Conservation (phyloP, 2,329 filamentous ascomycete species). For the Hypoxylon sp. region DNA sequence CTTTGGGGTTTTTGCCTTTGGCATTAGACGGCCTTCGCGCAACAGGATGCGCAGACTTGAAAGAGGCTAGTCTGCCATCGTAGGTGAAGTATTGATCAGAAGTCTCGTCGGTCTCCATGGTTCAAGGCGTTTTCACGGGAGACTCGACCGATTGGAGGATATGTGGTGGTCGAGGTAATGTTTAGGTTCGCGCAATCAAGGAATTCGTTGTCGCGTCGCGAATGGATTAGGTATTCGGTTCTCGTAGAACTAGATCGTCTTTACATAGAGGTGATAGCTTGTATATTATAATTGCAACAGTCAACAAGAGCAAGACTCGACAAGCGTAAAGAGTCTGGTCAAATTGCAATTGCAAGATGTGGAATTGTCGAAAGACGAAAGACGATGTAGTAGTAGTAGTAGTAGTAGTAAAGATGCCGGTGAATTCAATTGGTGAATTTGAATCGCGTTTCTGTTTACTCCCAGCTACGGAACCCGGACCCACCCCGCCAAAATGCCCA, state of each 20-base stretch:
- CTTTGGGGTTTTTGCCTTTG: slow-evolving; percentile 65
- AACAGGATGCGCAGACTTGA: slow-evolving; percentile 69
- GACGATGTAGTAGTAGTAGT: slow-evolving; percentile 5
- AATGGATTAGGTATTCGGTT: neutral
- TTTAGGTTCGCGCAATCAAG: neutral
- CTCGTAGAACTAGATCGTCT: no score
- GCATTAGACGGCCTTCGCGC: slow-evolving; percentile 76
- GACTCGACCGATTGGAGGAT: neutral
- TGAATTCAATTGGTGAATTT: slow-evolving; percentile 38
- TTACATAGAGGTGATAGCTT: no score
- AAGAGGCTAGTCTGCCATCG: slow-evolving; percentile 82
- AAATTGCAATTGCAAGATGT: slow-evolving; percentile 4
- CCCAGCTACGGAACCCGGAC: slow-evolving; percentile 26
- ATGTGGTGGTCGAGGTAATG: slow-evolving; percentile 9
- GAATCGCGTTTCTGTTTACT: slow-evolving; percentile 46
- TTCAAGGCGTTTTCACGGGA: slow-evolving; percentile 6
- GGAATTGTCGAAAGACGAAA: slow-evolving; percentile 10
- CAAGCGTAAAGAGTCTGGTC: neutral
- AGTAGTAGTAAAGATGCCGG: no score
- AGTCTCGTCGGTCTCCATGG: slow-evolving; percentile 47
- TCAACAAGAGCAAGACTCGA: no score
- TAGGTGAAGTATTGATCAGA: slow-evolving; percentile 67
- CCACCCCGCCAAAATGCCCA: no score
- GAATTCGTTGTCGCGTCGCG: slow-evolving; percentile 22
- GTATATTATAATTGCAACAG: no score